Base-by-base conservation (phyloP, 148 eudicot species). In the Vaccinium myrtillus region DNA sequence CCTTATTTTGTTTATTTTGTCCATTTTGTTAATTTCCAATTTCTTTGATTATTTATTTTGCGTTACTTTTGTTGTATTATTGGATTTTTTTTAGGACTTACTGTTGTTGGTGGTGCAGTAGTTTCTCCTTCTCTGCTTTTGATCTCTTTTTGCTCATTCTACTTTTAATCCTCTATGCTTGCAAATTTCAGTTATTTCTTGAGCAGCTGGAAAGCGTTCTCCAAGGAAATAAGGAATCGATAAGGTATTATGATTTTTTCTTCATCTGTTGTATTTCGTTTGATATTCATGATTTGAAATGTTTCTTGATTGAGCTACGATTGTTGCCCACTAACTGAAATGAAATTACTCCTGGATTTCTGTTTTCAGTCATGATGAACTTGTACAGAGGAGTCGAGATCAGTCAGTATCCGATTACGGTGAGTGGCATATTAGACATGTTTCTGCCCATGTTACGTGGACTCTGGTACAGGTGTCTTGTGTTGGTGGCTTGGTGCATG, bases 181-280 rank as follows among this genome's bases (percentile, higher is more conserved):
- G 80, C 82, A 77, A 80, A 75, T 61, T 85, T 83, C 96, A 97
- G 99, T 82, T 97, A 85, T 95, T 97, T 85, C 87, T 95, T 30
- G 99, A 97, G 92, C 95, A 97, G 92, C 92, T 97, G 85, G 96
- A 95, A 84, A 92, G 91, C 87, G 98, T 95, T 82, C 80, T 95
- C 86, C 93, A 92, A 87, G 95, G 90, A 75, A 80, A 81, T 32
- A 92, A 90, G 86, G 84, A 87, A 85, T 90, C 93, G 19, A 91
- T 93, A 86, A 95, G 98, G 99, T 97, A 61, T 81, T 82, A 46
- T 65, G 77, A 46, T 16, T 87, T 36, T 27, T 67, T 75, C 27
- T 11, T 70, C 43, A 23, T 56, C 65, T 32, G 48, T 77, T 7
- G 30, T 36, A 11, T 36, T 1, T 50, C 32, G 69, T 51, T 67